Percentiles rank a stretch among this genome's conserved stretches.
Conservation (phyloP, 2,329 filamentous ascomycete species). For the Alternaria rosae region DNA sequence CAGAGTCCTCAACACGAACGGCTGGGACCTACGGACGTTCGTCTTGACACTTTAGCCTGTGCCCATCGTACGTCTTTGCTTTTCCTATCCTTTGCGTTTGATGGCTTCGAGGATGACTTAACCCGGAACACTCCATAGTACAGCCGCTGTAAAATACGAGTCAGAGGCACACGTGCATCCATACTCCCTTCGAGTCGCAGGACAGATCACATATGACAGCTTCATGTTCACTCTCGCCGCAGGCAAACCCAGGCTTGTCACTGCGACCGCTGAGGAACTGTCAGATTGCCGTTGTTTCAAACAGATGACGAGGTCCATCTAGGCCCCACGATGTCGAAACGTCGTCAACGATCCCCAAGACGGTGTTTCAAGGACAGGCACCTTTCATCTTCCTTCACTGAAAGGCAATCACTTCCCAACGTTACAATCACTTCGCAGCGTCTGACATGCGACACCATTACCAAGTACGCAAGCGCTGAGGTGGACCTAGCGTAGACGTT, state of each 20-base stretch:
- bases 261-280: conserved; percentile 14
- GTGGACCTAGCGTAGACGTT: not conserved
- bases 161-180: not conserved
- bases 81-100: not conserved
- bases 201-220: not conserved
- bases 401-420: conserved; percentile 5
- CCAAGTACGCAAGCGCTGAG: conserved; percentile 10
- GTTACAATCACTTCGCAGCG: not conserved
- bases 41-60: conserved; percentile 4
- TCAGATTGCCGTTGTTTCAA: conserved; percentile 33
- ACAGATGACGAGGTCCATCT: conserved; percentile 24
- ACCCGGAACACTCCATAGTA: not conserved
- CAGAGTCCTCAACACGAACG: not conserved
- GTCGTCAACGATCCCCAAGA: conserved; percentile 2
- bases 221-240: not conserved
- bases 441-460: conserved; percentile 16
- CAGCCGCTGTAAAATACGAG: not conserved
- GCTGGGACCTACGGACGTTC: not conserved
- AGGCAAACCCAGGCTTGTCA: conserved; percentile 1
- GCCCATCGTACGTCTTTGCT: not conserved
- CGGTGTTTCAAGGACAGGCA: conserved; percentile 14
- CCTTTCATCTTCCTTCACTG: conserved; percentile 4
- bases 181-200: not conserved
- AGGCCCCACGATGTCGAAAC: conserved; percentile 23
- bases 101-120: not conserved